phyloP scores from a whole-genome alignment of 2,329 filamentous ascomycete species.

The Penicillium sp. region DNA sequence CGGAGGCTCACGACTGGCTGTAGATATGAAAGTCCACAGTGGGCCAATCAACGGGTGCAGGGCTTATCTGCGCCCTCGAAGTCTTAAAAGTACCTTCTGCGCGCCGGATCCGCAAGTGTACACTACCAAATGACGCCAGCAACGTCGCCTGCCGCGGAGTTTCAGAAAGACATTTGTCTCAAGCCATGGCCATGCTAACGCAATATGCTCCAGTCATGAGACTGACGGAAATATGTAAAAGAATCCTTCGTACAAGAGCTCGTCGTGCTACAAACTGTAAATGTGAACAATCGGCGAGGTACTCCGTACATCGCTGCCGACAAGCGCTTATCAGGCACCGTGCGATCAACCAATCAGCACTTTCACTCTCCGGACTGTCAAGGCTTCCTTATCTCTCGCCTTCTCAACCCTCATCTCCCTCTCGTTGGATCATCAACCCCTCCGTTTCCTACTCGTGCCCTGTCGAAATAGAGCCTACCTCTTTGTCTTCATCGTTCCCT shows the following conservation, averaged over 20 bases:
- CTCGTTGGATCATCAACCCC: neutral
- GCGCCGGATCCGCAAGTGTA: neutral
- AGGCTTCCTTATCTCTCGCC: neutral
- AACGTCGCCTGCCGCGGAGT: neutral
- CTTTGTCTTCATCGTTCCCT: neutral
- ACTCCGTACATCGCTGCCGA: neutral
- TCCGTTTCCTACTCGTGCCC: neutral
- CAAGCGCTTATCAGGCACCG: constrained; percentile 17
- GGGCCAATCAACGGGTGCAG: constrained; percentile 28
- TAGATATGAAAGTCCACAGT: constrained; percentile 27
- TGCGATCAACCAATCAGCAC: constrained; percentile 17
- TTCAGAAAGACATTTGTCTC: neutral
- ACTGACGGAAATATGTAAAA: neutral
- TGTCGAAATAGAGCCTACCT: neutral
- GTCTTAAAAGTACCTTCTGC: neutral
- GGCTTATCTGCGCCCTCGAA: constrained; percentile 18
- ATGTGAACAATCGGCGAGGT: neutral
- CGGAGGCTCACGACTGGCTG: constrained; percentile 23
- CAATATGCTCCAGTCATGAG: neutral
- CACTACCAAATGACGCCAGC: neutral
- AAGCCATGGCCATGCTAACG: neutral
- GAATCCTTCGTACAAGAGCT: neutral
- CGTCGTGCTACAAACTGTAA: neutral
- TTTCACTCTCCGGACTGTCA: neutral
- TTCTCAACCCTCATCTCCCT: neutral